Evolutionary conservation across 148 eudicot genomes (phyloP), one percentile per base, ranked within the genome.

Genomic region (Mesembryanthemum crystallinum): DNA sequence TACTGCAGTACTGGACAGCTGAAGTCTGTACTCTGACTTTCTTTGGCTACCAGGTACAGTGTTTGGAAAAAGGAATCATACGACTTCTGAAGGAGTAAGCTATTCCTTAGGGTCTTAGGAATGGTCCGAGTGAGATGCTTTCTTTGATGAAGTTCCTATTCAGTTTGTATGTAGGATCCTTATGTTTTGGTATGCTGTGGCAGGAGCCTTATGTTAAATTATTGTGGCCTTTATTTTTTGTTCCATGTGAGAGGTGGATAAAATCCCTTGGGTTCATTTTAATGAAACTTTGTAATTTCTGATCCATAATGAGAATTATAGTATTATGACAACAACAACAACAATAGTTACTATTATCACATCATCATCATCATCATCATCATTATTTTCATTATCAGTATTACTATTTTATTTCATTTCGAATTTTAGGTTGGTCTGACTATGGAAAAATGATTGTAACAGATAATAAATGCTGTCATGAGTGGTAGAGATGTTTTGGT

Each of bases 401-500:
- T 27, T 59, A 17, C 27, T 51, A 18, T 12, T 49, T 37, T 6
- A 12, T 42, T 14, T 43, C 32, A 21, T 35, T 28, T 28, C 8
- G 27, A 55, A 9, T 64, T 72, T 7, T 33, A 42, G 67, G 66
- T 43, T 29, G 23, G n/a, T 35, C 59, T 80, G 69, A 74, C 75
- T 64, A 2, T 69, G 60, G 43, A 42, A 30, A 11, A 58, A 27
- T 62, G n/a, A 78, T 71, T 25, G 79, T 30, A 67, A 58, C 87
- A 95, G 98, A 92, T 96, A 54, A 78, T 96, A 71, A 96, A 96
- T 84, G 93, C 99, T 74, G 80, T 90, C 65, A 87, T 96, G 99
- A 91, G 98, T 33, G 88, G 92, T 35, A 91, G 89, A 84, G 97
- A 96, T 83, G 98, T 96, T 71, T 80, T 96, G 78, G 99, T 96